phyloP scores from a whole-genome alignment of 1,284 basidiomycete genomes.

The Albatrellus sp. region DNA sequence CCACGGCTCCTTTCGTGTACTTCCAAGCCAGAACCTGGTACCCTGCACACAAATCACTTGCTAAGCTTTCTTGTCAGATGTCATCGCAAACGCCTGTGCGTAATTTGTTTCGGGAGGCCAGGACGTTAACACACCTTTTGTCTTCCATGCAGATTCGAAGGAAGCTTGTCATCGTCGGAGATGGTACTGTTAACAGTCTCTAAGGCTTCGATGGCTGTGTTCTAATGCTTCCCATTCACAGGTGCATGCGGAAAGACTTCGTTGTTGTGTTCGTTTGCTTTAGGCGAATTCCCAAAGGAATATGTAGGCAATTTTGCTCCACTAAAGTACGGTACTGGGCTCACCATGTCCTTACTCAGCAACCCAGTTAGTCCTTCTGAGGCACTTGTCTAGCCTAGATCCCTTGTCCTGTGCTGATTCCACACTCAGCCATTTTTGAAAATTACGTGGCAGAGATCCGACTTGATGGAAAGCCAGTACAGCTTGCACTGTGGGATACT shows the following conservation, averaged over 20 bases:
- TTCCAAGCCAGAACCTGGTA: not conserved
- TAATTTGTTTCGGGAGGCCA: slow-evolving; percentile 9
- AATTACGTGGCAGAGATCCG: slow-evolving; percentile 98
- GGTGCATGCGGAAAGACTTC: slow-evolving; percentile 82
- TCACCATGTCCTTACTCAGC: slow-evolving; percentile 13
- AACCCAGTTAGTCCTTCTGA: slow-evolving; percentile 19
- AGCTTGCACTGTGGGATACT: slow-evolving; percentile 94
- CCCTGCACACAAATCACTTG: not conserved
- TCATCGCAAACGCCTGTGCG: slow-evolving; percentile 34
- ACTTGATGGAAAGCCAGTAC: slow-evolving; percentile 93
- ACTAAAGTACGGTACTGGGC: slow-evolving; percentile 8
- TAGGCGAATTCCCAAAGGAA: slow-evolving; percentile 95
- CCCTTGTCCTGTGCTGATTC: slow-evolving; percentile 9
- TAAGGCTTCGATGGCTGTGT: slow-evolving; percentile 6
- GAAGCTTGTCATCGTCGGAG: slow-evolving; percentile 90
- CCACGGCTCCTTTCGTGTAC: not conserved
- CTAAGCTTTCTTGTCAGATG: slow-evolving; percentile 21
- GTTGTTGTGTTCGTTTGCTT: slow-evolving; percentile 79
- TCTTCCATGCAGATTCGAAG: slow-evolving; percentile 52
- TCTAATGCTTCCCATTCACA: slow-evolving; percentile 15
- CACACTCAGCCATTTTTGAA: slow-evolving; percentile 74
- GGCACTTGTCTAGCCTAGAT: not conserved
- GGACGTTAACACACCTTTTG: slow-evolving; percentile 2
- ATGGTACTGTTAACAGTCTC: slow-evolving; percentile 41
- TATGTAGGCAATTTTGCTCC: slow-evolving; percentile 43